Percentiles rank a stretch among this genome's conserved stretches.
Conservation (phyloP, 2,329 filamentous ascomycete genomes). For the Arthrobotrys megalospora region DNA sequence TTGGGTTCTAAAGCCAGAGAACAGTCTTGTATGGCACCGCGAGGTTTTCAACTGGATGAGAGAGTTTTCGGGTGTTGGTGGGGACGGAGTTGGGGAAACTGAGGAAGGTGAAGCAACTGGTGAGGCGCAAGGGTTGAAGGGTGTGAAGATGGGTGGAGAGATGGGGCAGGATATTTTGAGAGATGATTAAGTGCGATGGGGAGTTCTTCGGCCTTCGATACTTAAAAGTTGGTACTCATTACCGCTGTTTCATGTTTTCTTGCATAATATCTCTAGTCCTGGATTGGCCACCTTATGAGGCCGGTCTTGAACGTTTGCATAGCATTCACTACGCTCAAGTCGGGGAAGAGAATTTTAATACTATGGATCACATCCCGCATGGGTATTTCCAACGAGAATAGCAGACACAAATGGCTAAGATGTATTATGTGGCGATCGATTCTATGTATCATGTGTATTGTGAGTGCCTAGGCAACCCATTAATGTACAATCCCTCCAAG, state of each 20-base stretch:
- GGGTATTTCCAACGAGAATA: too few species aligned
- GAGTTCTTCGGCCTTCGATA: background rate
- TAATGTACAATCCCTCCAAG: conserved; percentile 29
- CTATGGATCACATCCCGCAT: too few species aligned
- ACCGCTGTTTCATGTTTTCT: background rate
- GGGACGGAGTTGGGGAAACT: background rate
- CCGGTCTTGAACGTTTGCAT: too few species aligned
- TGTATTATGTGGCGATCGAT: conserved; percentile 20
- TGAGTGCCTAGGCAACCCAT: background rate
- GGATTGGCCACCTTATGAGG: too few species aligned
- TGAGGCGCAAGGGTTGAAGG: conserved; percentile 30
- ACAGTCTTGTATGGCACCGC: conserved; percentile 89
- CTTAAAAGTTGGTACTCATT: background rate
- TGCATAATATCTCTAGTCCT: too few species aligned
- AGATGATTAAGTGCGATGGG: conserved; percentile 6
- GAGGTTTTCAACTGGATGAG: conserved; percentile 81
- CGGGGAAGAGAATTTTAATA: too few species aligned
- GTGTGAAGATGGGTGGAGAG: conserved; percentile 15
- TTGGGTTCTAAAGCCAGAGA: conserved; percentile 92
- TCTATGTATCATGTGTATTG: conserved; percentile 12
- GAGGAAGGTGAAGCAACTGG: conserved; percentile 36
- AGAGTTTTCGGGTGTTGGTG: conserved; percentile 46
- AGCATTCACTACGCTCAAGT: too few species aligned
- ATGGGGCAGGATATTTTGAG: conserved; percentile 46
- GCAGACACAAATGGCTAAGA: too few species aligned